Percentiles rank a stretch among this genome's conserved stretches.
These are phyloP conservation scores for Pseudogymnoascus pannorum DNA, from an alignment of 2,329 filamentous ascomycete species.

Conservation along the genomic window DNA sequence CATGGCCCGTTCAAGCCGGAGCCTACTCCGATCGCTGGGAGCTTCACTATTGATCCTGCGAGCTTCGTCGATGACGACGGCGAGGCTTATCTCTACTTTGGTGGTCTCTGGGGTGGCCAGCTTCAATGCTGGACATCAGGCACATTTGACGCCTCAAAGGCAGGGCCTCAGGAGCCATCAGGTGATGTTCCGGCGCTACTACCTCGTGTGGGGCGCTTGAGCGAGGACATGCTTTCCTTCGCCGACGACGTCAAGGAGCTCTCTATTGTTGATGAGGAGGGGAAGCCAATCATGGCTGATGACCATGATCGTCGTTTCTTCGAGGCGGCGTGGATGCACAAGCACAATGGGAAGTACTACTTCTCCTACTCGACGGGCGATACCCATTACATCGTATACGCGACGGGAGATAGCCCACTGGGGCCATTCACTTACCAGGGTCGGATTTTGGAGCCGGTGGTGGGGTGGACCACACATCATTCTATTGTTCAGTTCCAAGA, in stretches of 20 bases:
- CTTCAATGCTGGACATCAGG: constrained; percentile 64
- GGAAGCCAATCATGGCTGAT: constrained; percentile 51
- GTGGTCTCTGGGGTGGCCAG: constrained; percentile 74
- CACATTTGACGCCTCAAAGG: constrained; percentile 47
- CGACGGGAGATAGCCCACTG: constrained; percentile 53
- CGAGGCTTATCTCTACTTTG: constrained; percentile 64
- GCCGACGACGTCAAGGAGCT: constrained; percentile 49
- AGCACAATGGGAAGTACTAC: constrained; percentile 62
- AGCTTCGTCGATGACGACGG: constrained; percentile 68
- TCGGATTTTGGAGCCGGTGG: constrained; percentile 64
- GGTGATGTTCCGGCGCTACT: constrained; percentile 53
- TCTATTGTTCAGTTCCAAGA: constrained; percentile 67
- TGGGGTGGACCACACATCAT: constrained; percentile 78
- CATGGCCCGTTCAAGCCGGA: constrained; percentile 65
- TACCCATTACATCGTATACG: constrained; percentile 67
- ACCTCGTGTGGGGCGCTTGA: constrained; percentile 59
- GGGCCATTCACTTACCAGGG: constrained; percentile 70
- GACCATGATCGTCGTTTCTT: constrained; percentile 73
- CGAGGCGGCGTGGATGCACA: constrained; percentile 75
- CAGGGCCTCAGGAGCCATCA: constrained; percentile 51
- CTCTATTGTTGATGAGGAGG: constrained; percentile 55
- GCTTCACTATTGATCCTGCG: constrained; percentile 71
- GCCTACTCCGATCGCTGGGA: constrained; percentile 56
- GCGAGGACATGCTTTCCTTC: constrained; percentile 59
- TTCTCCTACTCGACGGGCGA: constrained; percentile 74